A percentile compares a stretch with the other conserved stretches of the same genome.
These are phyloP conservation scores for Alternaria novae-zelandiae DNA, from an alignment of 2,329 filamentous ascomycete genomes.

Conservation along the genomic window DNA sequence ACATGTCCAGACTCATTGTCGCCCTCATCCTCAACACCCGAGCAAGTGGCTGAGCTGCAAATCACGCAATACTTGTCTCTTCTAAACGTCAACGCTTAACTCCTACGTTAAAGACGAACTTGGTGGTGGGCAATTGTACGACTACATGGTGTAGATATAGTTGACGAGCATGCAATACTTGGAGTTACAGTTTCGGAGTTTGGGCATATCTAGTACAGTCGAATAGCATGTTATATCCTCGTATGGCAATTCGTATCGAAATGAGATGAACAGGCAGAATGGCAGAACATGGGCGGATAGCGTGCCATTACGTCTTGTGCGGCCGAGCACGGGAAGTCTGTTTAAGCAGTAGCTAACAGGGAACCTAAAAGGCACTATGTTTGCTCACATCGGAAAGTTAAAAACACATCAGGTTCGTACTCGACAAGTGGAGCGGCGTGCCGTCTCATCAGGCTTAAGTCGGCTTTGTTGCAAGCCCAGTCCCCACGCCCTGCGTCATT, in stretches of 20 bases:
- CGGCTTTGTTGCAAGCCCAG: constrained; percentile 19
- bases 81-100: not conserved
- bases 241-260: constrained; percentile 1
- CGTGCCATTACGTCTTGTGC: not conserved
- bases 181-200: constrained; percentile 24
- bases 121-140: constrained; percentile 29
- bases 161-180: constrained; percentile 27
- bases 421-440: not conserved
- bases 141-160: constrained; percentile 35
- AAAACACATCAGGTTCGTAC: not conserved
- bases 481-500: constrained; percentile 38
- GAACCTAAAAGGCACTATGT: not conserved
- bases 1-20: constrained; percentile 75
- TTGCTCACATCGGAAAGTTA: not conserved
- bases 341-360: not conserved
- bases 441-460: constrained; percentile 4
- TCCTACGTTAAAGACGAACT: not conserved
- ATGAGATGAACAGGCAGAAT: not conserved
- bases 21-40: constrained; percentile 92
- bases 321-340: not conserved
- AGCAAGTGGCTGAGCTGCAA: constrained; percentile 62
- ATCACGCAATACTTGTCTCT: not conserved
- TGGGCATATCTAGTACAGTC: constrained; percentile 6
- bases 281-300: not conserved
- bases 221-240: not conserved